Evolutionary conservation across 169 alveolate genomes (phyloP).

Genomic region (Plasmodium gallinaceum): DNA sequence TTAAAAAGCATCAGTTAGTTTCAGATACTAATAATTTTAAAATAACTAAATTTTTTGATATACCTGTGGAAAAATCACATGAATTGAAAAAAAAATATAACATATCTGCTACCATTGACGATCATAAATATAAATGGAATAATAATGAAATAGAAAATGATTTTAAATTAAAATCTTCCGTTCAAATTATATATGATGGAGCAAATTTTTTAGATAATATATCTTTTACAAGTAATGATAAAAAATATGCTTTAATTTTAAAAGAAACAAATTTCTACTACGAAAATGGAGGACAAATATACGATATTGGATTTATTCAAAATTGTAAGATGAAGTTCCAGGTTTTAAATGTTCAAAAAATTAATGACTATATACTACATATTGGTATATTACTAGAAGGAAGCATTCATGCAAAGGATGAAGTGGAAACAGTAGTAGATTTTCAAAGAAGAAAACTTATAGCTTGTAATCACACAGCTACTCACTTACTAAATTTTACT

Average conservation of each 20-base stretch:
- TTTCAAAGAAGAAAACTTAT: conserved; percentile 89
- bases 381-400: conserved; percentile 82
- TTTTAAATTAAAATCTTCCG: conserved; percentile 61
- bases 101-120: conserved; percentile 78
- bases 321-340: conserved; percentile 78
- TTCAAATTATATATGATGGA: conserved; percentile 87
- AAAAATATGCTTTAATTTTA: conserved; percentile 85
- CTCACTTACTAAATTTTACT: conserved; percentile 93
- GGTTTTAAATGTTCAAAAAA: conserved; percentile 89
- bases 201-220: conserved; percentile 69
- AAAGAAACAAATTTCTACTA: conserved; percentile 91
- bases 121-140: conserved; percentile 80
- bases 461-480: conserved; percentile 95
- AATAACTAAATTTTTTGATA: conserved; percentile 77
- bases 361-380: conserved; percentile 91
- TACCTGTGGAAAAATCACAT: conserved; percentile 84
- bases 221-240: conserved; percentile 24
- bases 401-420: conserved; percentile 41
- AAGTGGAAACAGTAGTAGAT: conserved; percentile 81
- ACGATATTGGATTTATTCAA: conserved; percentile 84
- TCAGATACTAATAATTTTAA: conserved; percentile 85
- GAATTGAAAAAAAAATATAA: conserved; percentile 60
- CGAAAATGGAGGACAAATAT: conserved; percentile 91
- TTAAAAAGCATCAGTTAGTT: conserved; percentile 86
- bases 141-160: conserved; percentile 44